Percentiles rank a stretch among this genome's conserved stretches.
These are phyloP conservation scores for Colletotrichum salicis DNA, from an alignment of 2,329 filamentous ascomycete species.

Conservation along the genomic window DNA sequence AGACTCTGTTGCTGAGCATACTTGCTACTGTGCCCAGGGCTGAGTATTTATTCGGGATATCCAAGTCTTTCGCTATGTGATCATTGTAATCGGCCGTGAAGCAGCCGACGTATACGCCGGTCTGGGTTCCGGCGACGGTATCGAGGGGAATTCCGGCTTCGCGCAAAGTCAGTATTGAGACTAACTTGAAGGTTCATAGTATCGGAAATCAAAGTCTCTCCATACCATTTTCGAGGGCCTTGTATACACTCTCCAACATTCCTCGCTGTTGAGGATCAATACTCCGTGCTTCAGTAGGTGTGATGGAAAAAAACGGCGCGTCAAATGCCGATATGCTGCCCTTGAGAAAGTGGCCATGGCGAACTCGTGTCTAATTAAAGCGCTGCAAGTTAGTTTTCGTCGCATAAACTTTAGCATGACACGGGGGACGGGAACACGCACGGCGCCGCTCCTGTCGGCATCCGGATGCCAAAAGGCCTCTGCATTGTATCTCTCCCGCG, in stretches of 20 bases:
- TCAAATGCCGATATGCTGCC: constrained; percentile 40
- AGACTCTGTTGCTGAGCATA: constrained; percentile 48
- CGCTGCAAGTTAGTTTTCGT: background rate
- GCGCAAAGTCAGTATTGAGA: background rate
- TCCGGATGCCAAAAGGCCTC: constrained; percentile 46
- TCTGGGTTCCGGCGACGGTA: constrained; percentile 36
- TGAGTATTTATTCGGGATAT: constrained; percentile 36
- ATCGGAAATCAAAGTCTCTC: too few species aligned
- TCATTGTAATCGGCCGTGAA: constrained; percentile 41
- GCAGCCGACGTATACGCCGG: constrained; percentile 41
- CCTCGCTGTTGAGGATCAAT: constrained; percentile 48
- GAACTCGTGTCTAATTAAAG: constrained; percentile 32
- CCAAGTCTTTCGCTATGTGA: constrained; percentile 30
- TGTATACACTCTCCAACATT: constrained; percentile 48
- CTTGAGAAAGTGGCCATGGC: constrained; percentile 43
- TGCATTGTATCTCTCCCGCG: constrained; percentile 43
- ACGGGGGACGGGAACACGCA: constrained; percentile 17
- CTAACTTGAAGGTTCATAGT: too few species aligned
- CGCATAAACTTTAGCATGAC: background rate
- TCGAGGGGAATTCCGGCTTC: constrained; percentile 38
- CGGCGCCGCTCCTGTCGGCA: constrained; percentile 40
- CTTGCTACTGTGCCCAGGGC: constrained; percentile 43
- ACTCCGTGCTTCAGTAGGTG: constrained; percentile 40
- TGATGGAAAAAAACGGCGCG: constrained; percentile 44
- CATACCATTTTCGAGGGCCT: constrained; percentile 42